These are phyloP conservation scores for Syzygium aqueum DNA, from an alignment of 345 rosid genomes.

Conservation along the genomic window DNA sequence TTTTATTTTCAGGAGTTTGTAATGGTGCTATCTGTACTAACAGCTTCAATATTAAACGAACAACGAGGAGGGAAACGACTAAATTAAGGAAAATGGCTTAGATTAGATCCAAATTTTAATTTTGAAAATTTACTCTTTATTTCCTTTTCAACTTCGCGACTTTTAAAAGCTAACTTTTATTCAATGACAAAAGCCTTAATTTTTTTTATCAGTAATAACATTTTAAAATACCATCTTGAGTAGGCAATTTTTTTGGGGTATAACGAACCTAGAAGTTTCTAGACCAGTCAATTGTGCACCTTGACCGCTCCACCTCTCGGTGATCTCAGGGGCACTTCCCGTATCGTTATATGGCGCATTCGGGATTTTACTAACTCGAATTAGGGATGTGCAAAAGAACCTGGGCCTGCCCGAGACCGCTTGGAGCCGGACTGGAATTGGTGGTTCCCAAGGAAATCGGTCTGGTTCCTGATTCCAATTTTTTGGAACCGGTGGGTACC, in stretches of 20 bases:
- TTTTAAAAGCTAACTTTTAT: not conserved
- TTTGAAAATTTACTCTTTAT: not conserved
- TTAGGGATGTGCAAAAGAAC: too few species aligned
- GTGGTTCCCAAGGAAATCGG: too few species aligned
- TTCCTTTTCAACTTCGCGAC: accelerated
- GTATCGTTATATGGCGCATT: not conserved
- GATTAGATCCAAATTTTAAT: not conserved
- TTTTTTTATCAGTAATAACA: not conserved
- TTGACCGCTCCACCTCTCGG: not conserved
- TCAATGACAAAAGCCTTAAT: not conserved
- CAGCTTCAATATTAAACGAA: not conserved
- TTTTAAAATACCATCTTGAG: not conserved
- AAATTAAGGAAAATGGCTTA: not conserved
- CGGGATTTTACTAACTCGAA: not conserved
- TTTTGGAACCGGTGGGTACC: too few species aligned
- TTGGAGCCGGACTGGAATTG: too few species aligned
- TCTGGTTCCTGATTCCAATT: too few species aligned
- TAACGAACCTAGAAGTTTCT: not conserved
- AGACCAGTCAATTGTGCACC: not conserved
- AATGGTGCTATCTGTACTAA: accelerated
- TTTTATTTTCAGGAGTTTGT: not conserved
- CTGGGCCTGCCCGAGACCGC: too few species aligned
- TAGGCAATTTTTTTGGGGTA: not conserved
- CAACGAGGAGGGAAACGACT: accelerated
- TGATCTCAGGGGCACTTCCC: not conserved